Evolutionary conservation across 352 stramenopile species (phyloP).

Genomic region (Elongisporangium prolatum): DNA sequence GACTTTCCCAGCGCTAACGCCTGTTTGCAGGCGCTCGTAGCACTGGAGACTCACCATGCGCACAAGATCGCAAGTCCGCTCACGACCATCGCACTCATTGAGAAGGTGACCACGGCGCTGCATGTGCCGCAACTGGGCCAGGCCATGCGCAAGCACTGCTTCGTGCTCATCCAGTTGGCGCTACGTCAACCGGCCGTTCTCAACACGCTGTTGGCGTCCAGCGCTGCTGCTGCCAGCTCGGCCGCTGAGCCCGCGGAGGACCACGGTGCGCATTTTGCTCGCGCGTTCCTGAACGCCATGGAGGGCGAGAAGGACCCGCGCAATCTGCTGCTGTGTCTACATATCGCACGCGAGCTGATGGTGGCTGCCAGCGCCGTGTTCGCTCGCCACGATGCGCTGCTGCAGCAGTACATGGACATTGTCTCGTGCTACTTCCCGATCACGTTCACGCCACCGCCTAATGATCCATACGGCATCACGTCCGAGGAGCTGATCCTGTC

Average conservation of each 20-base stretch:
- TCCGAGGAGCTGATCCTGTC: conserved; percentile 80
- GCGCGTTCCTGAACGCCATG: conserved; percentile 78
- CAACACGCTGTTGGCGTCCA: conserved; percentile 35
- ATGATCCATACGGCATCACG: conserved; percentile 90
- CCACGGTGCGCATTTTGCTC: conserved; percentile 53
- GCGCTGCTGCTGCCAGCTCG: conserved; percentile 9
- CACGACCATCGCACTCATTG: conserved; percentile 50
- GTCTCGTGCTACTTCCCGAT: conserved; percentile 91
- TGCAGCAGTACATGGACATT: conserved; percentile 88
- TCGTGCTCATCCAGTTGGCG: conserved; percentile 72
- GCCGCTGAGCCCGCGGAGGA: conserved; percentile 24
- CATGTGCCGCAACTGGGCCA: conserved; percentile 82
- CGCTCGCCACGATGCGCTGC: conserved; percentile 48
- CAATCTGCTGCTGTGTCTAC: conserved; percentile 75
- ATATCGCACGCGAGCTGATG: conserved; percentile 63
- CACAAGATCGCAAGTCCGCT: conserved; percentile 43
- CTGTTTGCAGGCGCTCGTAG: conserved; percentile 72
- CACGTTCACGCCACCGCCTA: conserved; percentile 88
- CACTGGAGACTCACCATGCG: conserved; percentile 66
- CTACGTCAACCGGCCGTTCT: conserved; percentile 54
- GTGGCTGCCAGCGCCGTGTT: conserved; percentile 56
- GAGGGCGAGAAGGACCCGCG: conserved; percentile 89
- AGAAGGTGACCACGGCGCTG: conserved; percentile 57
- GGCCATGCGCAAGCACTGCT: conserved; percentile 84
- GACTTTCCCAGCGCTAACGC: conserved; percentile 81